Percentiles rank a stretch among this genome's conserved stretches.
phyloP scores from a whole-genome alignment of 192 early-diverging fungal species.

The Gamsiella multidivaricata region DNA sequence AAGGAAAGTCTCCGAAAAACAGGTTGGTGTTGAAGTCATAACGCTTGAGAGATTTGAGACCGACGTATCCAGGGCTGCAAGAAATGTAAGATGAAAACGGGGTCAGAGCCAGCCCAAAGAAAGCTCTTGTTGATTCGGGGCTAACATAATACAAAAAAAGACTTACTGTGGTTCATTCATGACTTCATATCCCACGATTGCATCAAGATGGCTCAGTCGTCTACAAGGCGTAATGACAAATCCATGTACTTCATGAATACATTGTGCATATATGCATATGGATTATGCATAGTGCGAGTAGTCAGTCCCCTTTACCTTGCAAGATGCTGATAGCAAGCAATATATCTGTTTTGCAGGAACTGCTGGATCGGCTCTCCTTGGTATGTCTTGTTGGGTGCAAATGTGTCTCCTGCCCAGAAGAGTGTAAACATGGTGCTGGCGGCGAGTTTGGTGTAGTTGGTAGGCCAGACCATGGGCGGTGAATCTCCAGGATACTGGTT shows the following conservation, averaged over 20 bases:
- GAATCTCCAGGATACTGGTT: conserved; percentile 57
- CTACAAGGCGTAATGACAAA: conserved; percentile 42
- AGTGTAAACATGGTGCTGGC: conserved; percentile 87
- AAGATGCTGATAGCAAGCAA: conserved; percentile 73
- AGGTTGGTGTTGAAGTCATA: conserved; percentile 76
- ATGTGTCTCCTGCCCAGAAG: conserved; percentile 80
- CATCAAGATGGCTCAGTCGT: conserved; percentile 69
- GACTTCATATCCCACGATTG: conserved; percentile 83
- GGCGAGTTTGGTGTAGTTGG: conserved; percentile 89
- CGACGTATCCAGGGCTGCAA: conserved; percentile 76
- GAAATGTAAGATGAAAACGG: not conserved
- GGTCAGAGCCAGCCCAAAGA: conserved; percentile 19
- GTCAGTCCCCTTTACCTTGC: conserved; percentile 59
- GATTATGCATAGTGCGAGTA: no score
- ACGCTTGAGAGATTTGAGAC: conserved; percentile 62
- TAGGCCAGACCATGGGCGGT: conserved; percentile 82
- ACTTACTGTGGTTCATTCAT: conserved; percentile 78
- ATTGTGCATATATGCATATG: no score
- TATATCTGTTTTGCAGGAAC: conserved; percentile 74
- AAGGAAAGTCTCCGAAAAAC: conserved; percentile 76
- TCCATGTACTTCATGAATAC: no score
- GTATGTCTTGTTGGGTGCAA: conserved; percentile 74
- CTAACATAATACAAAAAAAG: no score
- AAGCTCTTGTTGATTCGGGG: not conserved
- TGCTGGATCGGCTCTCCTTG: conserved; percentile 72